Evolutionary conservation across 257 asterid species (phyloP).

Genomic region (Solanum chmielewskii): DNA sequence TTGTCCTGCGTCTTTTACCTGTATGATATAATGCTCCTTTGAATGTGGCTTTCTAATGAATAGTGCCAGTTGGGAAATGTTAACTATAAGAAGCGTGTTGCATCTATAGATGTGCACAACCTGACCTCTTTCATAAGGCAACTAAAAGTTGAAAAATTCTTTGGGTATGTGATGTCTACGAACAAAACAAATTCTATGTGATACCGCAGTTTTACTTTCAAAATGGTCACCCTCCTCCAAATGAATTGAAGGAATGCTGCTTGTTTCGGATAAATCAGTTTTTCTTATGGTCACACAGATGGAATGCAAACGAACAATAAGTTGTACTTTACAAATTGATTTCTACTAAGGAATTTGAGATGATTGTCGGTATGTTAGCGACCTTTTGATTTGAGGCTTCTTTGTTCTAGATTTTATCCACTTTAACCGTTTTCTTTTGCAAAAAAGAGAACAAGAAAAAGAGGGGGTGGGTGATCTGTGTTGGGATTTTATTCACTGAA

Average conservation of each 20-base stretch:
- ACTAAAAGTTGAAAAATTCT: too few relatives aligned
- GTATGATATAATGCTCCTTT: too few relatives aligned
- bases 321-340: constrained; percentile 5
- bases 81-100: too few relatives aligned
- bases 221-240: constrained; percentile 85
- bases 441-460: too few relatives aligned
- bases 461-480: neutral
- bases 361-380: neutral
- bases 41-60: too few relatives aligned
- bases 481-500: neutral
- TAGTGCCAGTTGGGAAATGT: too few relatives aligned
- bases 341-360: neutral
- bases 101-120: too few relatives aligned
- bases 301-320: constrained; percentile 84
- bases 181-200: too few relatives aligned
- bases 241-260: constrained; percentile 85
- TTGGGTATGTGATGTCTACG: too few relatives aligned
- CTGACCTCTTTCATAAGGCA: too few relatives aligned
- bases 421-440: neutral
- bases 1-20: too few relatives aligned
- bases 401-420: neutral
- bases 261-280: constrained; percentile 88
- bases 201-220: constrained; percentile 71
- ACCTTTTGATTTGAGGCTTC: neutral
- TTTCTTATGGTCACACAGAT: constrained; percentile 75